Conservation (phyloP, 2,329 filamentous ascomycete genomes). For the Fusarium fujikuroi region DNA sequence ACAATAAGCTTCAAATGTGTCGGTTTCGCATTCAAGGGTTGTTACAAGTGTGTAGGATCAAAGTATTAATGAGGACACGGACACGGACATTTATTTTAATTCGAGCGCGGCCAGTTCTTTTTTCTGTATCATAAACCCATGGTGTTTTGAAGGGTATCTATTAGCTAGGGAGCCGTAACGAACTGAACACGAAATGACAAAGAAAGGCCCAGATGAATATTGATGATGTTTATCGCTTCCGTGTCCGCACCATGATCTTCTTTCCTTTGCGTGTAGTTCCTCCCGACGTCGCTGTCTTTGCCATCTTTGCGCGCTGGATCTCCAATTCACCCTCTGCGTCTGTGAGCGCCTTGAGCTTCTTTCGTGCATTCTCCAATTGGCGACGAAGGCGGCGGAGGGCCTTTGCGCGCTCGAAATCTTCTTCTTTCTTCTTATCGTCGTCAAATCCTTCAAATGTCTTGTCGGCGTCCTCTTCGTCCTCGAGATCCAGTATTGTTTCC, state of each 20-base stretch:
- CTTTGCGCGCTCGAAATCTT: conserved; percentile 54
- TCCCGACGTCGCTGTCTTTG: conserved; percentile 70
- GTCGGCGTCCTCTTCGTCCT: conserved; percentile 45
- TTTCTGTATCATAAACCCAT: conserved; percentile 43
- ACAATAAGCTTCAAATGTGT: conserved; percentile 66
- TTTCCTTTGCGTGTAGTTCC: conserved; percentile 69
- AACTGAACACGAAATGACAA: conserved; percentile 34
- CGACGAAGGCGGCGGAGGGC: conserved; percentile 57
- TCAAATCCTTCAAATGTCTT: conserved; percentile 42
- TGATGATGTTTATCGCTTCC: conserved; percentile 62
- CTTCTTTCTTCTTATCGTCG: conserved; percentile 41
- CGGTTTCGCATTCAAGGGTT: conserved; percentile 59
- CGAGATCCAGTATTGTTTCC: conserved; percentile 46
- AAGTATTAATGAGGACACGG: conserved; percentile 49
- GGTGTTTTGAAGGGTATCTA: conserved; percentile 44
- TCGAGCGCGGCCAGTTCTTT: conserved; percentile 13
- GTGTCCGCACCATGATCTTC: conserved; percentile 70
- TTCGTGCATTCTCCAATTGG: conserved; percentile 61
- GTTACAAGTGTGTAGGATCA: conserved; percentile 62
- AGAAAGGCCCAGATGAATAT: neutral
- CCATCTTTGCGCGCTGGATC: conserved; percentile 70
- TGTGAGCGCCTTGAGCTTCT: conserved; percentile 65
- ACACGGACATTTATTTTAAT: conserved; percentile 3
- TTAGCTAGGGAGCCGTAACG: conserved; percentile 42
- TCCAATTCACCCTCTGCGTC: conserved; percentile 67